Percentiles rank a stretch among this genome's conserved stretches.
Evolutionary conservation across 352 stramenopile species (phyloP).

Genomic region (Phytophthora agathidicida): DNA sequence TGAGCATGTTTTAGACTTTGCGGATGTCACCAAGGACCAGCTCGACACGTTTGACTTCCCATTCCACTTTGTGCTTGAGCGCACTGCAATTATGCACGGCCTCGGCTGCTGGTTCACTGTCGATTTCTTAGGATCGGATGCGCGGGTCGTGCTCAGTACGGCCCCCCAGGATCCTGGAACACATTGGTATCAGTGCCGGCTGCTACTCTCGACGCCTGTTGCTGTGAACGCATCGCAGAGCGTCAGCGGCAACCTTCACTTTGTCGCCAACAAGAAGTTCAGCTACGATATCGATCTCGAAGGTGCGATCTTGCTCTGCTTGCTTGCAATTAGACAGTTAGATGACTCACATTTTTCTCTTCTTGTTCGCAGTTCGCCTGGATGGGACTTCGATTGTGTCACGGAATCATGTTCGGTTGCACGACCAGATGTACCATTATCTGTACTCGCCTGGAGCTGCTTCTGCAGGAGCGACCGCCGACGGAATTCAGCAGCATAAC

Average conservation of each 20-base stretch:
- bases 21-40: conserved; percentile 67
- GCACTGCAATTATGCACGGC: conserved; percentile 95
- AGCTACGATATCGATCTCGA: conserved; percentile 95
- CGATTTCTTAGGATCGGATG: conserved; percentile 93
- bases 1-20: conserved; percentile 90
- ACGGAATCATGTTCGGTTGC: conserved; percentile 88
- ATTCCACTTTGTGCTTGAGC: conserved; percentile 88
- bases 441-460: conserved; percentile 54
- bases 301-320: conserved; percentile 32
- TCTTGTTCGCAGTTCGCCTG: conserved; percentile 65
- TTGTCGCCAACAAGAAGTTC: conserved; percentile 96
- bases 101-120: conserved; percentile 99
- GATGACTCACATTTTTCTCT: conserved; percentile 7
- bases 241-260: conserved; percentile 89
- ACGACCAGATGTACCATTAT: conserved; percentile 97
- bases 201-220: conserved; percentile 91
- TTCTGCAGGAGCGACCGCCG: conserved; percentile 10
- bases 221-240: conserved; percentile 92
- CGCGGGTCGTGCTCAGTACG: conserved; percentile 88
- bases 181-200: conserved; percentile 94
- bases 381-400: conserved; percentile 89
- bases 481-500: conserved; percentile 14
- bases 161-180: conserved; percentile 72
- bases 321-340: neutral
- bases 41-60: conserved; percentile 92